These are phyloP conservation scores for Periconia digitata DNA, from an alignment of 2,329 filamentous ascomycete species.

Conservation along the genomic window DNA sequence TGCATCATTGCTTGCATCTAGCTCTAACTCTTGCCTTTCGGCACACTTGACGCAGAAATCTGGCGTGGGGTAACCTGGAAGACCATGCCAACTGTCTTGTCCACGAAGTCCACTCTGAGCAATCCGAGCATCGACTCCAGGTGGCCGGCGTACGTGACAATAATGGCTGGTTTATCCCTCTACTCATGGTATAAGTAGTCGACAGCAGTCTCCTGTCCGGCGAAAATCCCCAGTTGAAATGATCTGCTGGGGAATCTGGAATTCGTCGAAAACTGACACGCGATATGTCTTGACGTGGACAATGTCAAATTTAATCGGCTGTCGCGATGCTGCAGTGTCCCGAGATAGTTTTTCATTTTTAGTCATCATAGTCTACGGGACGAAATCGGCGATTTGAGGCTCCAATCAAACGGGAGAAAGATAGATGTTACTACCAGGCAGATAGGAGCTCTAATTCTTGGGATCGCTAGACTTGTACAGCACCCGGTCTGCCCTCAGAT, in stretches of 20 bases:
- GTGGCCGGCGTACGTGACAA: constrained; percentile 54
- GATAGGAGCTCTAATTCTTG: too few species aligned
- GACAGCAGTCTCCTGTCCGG: constrained; percentile 62
- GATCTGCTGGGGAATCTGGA: constrained; percentile 43
- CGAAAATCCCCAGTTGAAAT: constrained; percentile 50
- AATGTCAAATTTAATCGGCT: constrained; percentile 15
- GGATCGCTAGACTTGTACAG: too few species aligned
- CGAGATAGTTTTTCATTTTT: background rate
- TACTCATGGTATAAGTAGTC: constrained; percentile 64
- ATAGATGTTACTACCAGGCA: too few species aligned
- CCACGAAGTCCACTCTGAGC: background rate
- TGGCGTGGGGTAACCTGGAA: background rate
- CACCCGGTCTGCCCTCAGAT: too few species aligned
- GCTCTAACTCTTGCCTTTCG: background rate
- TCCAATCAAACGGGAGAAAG: background rate
- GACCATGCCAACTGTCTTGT: background rate
- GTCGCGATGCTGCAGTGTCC: background rate
- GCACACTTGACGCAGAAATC: background rate
- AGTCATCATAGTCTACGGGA: background rate
- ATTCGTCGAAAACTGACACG: constrained; percentile 52
- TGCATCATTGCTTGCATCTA: background rate
- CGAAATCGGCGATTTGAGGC: background rate
- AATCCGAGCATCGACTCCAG: background rate
- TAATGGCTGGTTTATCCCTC: constrained; percentile 55
- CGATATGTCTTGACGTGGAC: constrained; percentile 31